Conservation (phyloP, 192 early-diverging fungal genomes). For the Coemansia sp. region DNA sequence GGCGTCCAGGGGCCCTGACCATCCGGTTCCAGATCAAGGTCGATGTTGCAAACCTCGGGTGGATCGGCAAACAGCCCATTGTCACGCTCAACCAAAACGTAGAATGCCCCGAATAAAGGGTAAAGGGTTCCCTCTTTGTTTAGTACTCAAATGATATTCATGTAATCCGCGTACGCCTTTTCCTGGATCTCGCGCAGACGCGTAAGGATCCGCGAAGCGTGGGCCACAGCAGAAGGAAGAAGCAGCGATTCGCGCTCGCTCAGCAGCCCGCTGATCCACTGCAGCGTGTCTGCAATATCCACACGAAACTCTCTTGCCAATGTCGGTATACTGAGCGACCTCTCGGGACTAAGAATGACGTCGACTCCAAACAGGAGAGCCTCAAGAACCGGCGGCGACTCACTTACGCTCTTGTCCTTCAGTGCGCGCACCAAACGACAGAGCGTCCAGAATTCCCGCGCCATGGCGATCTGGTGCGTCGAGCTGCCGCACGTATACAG, state of each 20-base stretch:
- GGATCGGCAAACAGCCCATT: constrained; percentile 39
- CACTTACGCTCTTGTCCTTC: constrained; percentile 4
- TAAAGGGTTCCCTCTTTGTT: too few species aligned
- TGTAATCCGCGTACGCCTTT: constrained; percentile 20
- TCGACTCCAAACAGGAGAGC: constrained; percentile 51
- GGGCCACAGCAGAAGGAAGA: constrained; percentile 11
- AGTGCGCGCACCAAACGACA: constrained; percentile 24
- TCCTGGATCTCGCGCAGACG: constrained; percentile 42
- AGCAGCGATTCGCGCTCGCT: constrained; percentile 13
- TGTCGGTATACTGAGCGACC: constrained; percentile 34
- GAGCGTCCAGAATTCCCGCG: constrained; percentile 48
- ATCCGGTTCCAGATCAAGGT: constrained; percentile 47
- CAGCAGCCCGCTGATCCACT: constrained; percentile 29
- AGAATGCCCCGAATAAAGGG: constrained; percentile 49
- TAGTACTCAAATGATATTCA: constrained; percentile 16
- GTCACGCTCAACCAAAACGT: constrained; percentile 50
- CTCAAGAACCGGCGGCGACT: constrained; percentile 39
- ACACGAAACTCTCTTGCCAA: constrained; percentile 40
- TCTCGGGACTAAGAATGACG: constrained; percentile 34
- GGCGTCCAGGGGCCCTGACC: constrained; percentile 25
- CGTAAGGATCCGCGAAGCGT: constrained; percentile 29
- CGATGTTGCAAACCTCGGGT: constrained; percentile 32
- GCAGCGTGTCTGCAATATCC: constrained; percentile 31
- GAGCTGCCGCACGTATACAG: constrained; percentile 33
- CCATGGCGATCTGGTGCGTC: constrained; percentile 41